Evolutionary conservation across 1,284 basidiomycete genomes (phyloP).

Genomic region (Somion occarium): DNA sequence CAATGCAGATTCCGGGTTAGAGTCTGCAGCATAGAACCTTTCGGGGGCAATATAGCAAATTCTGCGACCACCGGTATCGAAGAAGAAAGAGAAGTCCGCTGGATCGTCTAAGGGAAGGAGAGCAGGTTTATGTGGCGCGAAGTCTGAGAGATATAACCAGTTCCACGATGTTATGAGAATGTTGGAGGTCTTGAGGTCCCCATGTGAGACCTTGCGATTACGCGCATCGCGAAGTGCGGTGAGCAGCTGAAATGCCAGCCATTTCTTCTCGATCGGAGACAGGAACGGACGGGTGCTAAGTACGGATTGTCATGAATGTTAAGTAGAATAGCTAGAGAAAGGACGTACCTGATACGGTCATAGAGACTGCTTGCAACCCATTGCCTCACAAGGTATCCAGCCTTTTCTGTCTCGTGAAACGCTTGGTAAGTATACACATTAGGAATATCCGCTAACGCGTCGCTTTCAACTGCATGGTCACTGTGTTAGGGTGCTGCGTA

Average conservation of each 20-base stretch:
- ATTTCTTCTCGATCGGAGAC: constrained; percentile 90
- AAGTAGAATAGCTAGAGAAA: not conserved
- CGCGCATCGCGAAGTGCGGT: constrained; percentile 82
- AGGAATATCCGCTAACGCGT: constrained; percentile 78
- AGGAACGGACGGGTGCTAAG: constrained; percentile 92
- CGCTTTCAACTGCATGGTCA: constrained; percentile 59
- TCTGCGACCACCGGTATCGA: constrained; percentile 89
- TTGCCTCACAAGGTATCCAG: constrained; percentile 92
- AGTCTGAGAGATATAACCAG: constrained; percentile 94
- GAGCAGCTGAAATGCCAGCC: constrained; percentile 95
- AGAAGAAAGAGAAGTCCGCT: constrained; percentile 97
- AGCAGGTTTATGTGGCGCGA: constrained; percentile 96
- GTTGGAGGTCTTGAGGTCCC: constrained; percentile 98
- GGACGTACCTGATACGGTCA: constrained; percentile 88
- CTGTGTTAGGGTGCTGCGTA: not conserved
- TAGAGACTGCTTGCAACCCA: constrained; percentile 96
- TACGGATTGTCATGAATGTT: too few relatives aligned
- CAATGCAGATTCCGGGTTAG: constrained; percentile 64
- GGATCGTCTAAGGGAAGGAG: constrained; percentile 96
- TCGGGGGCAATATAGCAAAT: constrained; percentile 98
- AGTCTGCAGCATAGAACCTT: constrained; percentile 81
- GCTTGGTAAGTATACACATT: constrained; percentile 91
- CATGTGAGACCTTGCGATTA: constrained; percentile 84
- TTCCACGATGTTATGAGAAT: constrained; percentile 96
- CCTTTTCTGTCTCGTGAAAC: constrained; percentile 93